Evolutionary conservation across 352 stramenopile species (phyloP).

Genomic region (Elongisporangium undulatum): DNA sequence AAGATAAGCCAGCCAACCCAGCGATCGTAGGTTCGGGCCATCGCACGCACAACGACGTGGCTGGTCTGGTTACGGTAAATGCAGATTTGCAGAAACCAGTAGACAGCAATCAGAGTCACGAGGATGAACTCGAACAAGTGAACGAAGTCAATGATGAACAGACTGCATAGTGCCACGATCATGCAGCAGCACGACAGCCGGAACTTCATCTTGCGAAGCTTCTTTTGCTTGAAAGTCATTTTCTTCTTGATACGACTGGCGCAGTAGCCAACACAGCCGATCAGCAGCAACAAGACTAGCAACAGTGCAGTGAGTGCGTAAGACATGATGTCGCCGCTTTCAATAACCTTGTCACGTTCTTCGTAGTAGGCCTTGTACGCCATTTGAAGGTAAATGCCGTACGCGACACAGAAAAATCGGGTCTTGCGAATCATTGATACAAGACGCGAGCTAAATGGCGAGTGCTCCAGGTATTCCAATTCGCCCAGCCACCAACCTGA

Average conservation of each 20-base stretch:
- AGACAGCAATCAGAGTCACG: slow-evolving; percentile 65
- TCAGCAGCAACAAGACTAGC: slow-evolving; percentile 61
- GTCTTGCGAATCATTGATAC: slow-evolving; percentile 75
- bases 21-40: slow-evolving; percentile 71
- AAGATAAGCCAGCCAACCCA: slow-evolving; percentile 87
- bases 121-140: slow-evolving; percentile 76
- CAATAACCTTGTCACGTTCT: slow-evolving; percentile 47
- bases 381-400: slow-evolving; percentile 78
- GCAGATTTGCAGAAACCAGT: slow-evolving; percentile 85
- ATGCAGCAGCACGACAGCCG: slow-evolving; percentile 66
- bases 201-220: slow-evolving; percentile 89
- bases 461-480: slow-evolving; percentile 80
- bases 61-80: slow-evolving; percentile 81
- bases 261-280: slow-evolving; percentile 82
- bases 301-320: slow-evolving; percentile 62
- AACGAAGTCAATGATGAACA: slow-evolving; percentile 60
- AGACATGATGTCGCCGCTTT: slow-evolving; percentile 45
- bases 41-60: slow-evolving; percentile 77
- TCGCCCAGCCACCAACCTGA: slow-evolving; percentile 87
- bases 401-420: slow-evolving; percentile 65
- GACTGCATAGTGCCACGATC: slow-evolving; percentile 50
- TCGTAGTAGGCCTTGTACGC: slow-evolving; percentile 83
- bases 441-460: slow-evolving; percentile 52
- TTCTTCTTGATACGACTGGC: slow-evolving; percentile 85
- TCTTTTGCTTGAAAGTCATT: slow-evolving; percentile 88